These are phyloP conservation scores for Neopestalotiopsis rosae DNA, from an alignment of 2,329 filamentous ascomycete species.

Conservation along the genomic window DNA sequence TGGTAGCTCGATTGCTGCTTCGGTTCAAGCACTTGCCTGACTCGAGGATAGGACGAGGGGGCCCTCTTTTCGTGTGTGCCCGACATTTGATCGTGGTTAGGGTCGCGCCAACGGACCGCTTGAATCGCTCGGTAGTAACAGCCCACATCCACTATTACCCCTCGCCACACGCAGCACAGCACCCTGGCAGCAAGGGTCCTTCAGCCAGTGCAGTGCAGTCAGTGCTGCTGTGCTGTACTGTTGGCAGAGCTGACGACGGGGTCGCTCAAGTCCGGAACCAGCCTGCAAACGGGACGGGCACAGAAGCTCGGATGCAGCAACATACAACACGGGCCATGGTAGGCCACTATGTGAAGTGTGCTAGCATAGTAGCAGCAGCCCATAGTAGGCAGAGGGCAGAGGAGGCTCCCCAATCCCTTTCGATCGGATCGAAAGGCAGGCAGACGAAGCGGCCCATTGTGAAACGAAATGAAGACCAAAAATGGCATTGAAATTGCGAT, in stretches of 20 bases:
- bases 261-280: conserved; percentile 13
- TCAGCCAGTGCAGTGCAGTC: conserved; percentile 10
- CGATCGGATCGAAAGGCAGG: background rate
- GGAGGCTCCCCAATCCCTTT: background rate
- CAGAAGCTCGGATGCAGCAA: background rate
- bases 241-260: background rate
- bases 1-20: conserved; percentile 12
- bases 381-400: no score
- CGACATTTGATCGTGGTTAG: conserved; percentile 19
- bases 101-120: conserved; percentile 23
- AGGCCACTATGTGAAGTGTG: background rate
- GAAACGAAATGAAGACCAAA: background rate
- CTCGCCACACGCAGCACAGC: conserved; percentile 24
- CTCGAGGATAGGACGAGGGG: conserved; percentile 20
- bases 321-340: background rate
- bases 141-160: conserved; percentile 23
- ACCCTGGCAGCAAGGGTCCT: conserved; percentile 22
- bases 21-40: conserved; percentile 22
- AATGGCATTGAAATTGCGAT: conserved; percentile 12
- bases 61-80: conserved; percentile 20
- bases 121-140: conserved; percentile 23
- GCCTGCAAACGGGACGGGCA: conserved; percentile 22
- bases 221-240: background rate
- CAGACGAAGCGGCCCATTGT: background rate
- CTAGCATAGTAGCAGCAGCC: no score